phyloP scores from a whole-genome alignment of 2,329 filamentous ascomycete genomes.

The Alternaria arbusti region DNA sequence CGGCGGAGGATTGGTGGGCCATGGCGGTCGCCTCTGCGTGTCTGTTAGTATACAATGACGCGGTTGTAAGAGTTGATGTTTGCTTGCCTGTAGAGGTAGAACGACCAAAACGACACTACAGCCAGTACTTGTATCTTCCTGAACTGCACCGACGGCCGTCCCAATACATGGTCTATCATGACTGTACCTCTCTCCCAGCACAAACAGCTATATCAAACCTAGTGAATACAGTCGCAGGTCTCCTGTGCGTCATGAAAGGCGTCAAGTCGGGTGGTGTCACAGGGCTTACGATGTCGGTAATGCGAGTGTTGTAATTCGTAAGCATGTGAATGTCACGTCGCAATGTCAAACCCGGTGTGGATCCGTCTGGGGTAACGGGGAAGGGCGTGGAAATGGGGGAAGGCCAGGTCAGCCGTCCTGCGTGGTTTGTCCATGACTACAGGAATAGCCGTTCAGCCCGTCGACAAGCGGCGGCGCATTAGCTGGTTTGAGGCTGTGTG shows the following conservation, averaged over 20 bases:
- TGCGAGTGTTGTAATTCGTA: neutral
- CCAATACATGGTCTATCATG: slow-evolving; percentile 80
- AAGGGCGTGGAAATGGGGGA: neutral
- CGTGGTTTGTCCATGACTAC: slow-evolving; percentile 20
- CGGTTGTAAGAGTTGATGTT: neutral
- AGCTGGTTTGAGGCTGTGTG: slow-evolving; percentile 18
- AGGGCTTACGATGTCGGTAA: neutral
- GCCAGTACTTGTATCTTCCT: slow-evolving; percentile 90
- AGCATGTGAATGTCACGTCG: slow-evolving; percentile 9
- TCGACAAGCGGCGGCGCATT: slow-evolving; percentile 25
- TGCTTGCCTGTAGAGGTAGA: slow-evolving; percentile 76
- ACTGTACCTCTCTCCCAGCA: slow-evolving; percentile 1
- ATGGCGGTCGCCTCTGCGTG: slow-evolving; percentile 77
- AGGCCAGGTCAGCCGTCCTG: slow-evolving; percentile 9
- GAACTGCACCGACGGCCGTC: slow-evolving; percentile 88
- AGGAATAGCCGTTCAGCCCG: slow-evolving; percentile 13
- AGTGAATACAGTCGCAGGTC: neutral
- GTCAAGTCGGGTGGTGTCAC: neutral
- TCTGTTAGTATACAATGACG: slow-evolving; percentile 16
- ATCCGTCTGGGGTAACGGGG: slow-evolving; percentile 5
- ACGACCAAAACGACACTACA: slow-evolving; percentile 89
- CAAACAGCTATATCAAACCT: neutral
- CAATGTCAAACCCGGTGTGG: neutral
- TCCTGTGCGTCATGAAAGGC: slow-evolving; percentile 24
- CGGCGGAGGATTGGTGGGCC: slow-evolving; percentile 78